A percentile compares a stretch with the other conserved stretches of the same genome.
These are phyloP conservation scores for Coprinopsis marcescibilis DNA, from an alignment of 768 basidiomycete species.

Conservation along the genomic window DNA sequence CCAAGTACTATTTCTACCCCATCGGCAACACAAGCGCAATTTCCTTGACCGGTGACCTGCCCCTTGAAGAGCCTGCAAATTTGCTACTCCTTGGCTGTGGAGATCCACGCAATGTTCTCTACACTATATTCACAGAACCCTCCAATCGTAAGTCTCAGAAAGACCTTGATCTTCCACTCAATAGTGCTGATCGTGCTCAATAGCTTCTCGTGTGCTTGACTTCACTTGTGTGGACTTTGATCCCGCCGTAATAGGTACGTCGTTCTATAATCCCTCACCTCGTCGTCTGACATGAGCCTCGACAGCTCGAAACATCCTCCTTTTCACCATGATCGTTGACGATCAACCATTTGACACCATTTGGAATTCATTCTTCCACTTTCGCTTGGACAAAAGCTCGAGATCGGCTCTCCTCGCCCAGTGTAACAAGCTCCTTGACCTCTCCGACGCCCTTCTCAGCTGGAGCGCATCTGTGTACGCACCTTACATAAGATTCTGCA, in stretches of 20 bases:
- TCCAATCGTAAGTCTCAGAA: conserved; percentile 17
- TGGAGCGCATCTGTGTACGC: conserved; percentile 32
- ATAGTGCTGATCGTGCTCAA: conserved; percentile 8
- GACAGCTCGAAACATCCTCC: conserved; percentile 43
- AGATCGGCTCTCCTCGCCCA: conserved; percentile 30
- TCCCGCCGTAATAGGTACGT: conserved; percentile 39
- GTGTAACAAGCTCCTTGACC: conserved; percentile 32
- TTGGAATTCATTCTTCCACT: conserved; percentile 48
- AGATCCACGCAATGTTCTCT: conserved; percentile 49
- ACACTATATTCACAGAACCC: conserved; percentile 34
- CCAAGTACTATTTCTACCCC: conserved; percentile 47
- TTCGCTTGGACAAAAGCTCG: conserved; percentile 35
- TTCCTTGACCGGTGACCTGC: conserved; percentile 41
- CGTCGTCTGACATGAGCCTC: background rate
- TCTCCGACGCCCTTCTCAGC: conserved; percentile 10
- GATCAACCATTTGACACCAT: conserved; percentile 9
- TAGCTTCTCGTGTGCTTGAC: conserved; percentile 31
- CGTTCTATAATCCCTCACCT: background rate
- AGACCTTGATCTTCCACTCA: background rate
- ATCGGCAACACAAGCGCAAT: conserved; percentile 55
- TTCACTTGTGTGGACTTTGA: conserved; percentile 50
- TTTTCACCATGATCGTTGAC: conserved; percentile 39
- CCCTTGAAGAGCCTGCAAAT: conserved; percentile 39
- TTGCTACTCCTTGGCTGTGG: conserved; percentile 53
- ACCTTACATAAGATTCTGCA: conserved; percentile 30